These are phyloP conservation scores for Cladosporium velox DNA, from an alignment of 2,329 filamentous ascomycete species.

Conservation along the genomic window DNA sequence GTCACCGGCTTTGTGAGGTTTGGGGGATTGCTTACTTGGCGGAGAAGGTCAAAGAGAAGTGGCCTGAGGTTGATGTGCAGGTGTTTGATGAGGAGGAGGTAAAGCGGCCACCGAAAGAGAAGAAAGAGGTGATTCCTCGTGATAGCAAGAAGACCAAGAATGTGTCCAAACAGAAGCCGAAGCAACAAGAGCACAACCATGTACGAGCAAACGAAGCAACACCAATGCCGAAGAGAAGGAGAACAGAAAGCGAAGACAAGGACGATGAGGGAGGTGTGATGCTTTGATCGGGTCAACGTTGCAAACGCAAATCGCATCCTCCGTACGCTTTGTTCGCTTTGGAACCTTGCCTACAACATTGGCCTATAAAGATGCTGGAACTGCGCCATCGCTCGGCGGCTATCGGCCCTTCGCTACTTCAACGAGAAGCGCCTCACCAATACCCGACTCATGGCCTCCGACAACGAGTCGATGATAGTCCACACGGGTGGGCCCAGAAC, in stretches of 20 bases:
- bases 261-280: conserved; percentile 8
- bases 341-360: not conserved
- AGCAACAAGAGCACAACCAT: not conserved
- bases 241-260: not conserved
- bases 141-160: not conserved
- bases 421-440: not conserved
- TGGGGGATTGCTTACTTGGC: conserved; percentile 18
- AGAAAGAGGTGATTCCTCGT: not conserved
- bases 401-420: not conserved
- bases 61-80: conserved; percentile 8
- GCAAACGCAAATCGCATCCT: not conserved
- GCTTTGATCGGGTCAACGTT: not conserved
- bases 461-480: not conserved
- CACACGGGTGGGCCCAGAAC: not conserved
- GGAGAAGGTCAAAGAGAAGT: conserved; percentile 7
- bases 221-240: not conserved
- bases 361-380: not conserved
- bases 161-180: not conserved
- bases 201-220: not conserved
- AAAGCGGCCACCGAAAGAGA: not conserved
- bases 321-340: not conserved
- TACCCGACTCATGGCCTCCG: not conserved
- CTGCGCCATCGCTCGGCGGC: not conserved
- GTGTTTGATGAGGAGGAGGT: conserved; percentile 17
- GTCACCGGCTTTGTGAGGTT: conserved; percentile 11